These are phyloP conservation scores for Teratosphaeriaceae sp. DNA, from an alignment of 2,329 filamentous ascomycete species.

Conservation along the genomic window DNA sequence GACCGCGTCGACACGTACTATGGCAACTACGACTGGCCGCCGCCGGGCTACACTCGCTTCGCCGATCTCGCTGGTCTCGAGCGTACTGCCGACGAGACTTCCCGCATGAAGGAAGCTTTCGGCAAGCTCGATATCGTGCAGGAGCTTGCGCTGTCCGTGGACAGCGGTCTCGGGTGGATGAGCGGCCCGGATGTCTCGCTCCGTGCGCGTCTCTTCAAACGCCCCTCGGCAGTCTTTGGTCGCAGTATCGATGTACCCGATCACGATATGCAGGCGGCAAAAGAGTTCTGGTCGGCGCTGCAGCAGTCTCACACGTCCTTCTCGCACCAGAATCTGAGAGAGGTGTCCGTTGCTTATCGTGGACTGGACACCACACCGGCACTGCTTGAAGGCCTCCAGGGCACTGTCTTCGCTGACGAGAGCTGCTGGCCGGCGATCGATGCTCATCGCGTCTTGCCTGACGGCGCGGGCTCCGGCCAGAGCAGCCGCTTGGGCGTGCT, in stretches of 20 bases:
- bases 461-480: background rate
- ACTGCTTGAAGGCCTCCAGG: conserved; percentile 14
- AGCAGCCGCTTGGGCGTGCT: conserved; percentile 24
- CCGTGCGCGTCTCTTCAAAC: conserved; percentile 41
- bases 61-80: conserved; percentile 54
- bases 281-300: conserved; percentile 21
- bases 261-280: conserved; percentile 14
- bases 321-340: conserved; percentile 9
- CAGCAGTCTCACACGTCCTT: conserved; percentile 15
- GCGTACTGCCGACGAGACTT: conserved; percentile 56
- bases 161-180: conserved; percentile 62
- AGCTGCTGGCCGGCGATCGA: conserved; percentile 16
- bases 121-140: conserved; percentile 48
- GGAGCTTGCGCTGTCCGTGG: conserved; percentile 61
- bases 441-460: background rate
- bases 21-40: conserved; percentile 61
- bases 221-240: conserved; percentile 42
- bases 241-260: conserved; percentile 10
- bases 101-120: conserved; percentile 56
- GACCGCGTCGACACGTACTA: conserved; percentile 53
- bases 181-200: conserved; percentile 53
- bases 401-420: conserved; percentile 15
- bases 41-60: conserved; percentile 53
- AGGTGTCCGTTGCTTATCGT: conserved; percentile 16
- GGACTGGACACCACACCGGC: conserved; percentile 9